These are phyloP conservation scores for Babesia caballi DNA, from an alignment of 169 alveolate genomes.

Conservation along the genomic window DNA sequence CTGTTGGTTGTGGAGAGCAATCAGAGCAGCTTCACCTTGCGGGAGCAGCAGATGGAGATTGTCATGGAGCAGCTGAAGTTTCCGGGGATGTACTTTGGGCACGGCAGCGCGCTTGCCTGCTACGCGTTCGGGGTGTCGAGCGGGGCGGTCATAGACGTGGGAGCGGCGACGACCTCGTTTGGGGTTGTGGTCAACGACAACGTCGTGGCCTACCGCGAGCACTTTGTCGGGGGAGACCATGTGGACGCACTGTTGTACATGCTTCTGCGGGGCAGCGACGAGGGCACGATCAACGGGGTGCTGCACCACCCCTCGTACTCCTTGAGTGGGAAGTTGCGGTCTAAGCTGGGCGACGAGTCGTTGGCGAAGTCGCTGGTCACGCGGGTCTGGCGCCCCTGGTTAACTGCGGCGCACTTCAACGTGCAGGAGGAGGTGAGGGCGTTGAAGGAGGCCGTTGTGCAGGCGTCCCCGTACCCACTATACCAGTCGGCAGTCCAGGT, in stretches of 20 bases:
- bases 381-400: neutral
- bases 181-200: slow-evolving; percentile 18
- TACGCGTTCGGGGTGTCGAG: slow-evolving; percentile 86
- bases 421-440: slow-evolving; percentile 27
- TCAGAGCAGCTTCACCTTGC: slow-evolving; percentile 54
- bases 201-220: slow-evolving; percentile 12
- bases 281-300: neutral
- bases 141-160: slow-evolving; percentile 86
- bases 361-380: slow-evolving; percentile 2
- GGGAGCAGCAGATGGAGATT: slow-evolving; percentile 83
- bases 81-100: slow-evolving; percentile 86
- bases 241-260: slow-evolving; percentile 30
- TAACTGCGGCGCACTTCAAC: neutral
- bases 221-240: slow-evolving; percentile 53
- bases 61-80: slow-evolving; percentile 85
- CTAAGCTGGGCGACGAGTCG: slow-evolving; percentile 6
- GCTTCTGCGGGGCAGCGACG: slow-evolving; percentile 3
- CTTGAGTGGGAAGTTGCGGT: slow-evolving; percentile 1
- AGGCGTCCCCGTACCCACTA: slow-evolving; percentile 21
- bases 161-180: slow-evolving; percentile 71
- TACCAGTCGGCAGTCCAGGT: neutral
- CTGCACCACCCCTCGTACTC: slow-evolving; percentile 50
- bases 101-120: slow-evolving; percentile 83
- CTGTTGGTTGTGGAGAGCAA: slow-evolving; percentile 28
- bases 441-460: slow-evolving; percentile 34